Evolutionary conservation across 805 yeast species (phyloP).

Genomic region (Debaryomyces maramus): DNA sequence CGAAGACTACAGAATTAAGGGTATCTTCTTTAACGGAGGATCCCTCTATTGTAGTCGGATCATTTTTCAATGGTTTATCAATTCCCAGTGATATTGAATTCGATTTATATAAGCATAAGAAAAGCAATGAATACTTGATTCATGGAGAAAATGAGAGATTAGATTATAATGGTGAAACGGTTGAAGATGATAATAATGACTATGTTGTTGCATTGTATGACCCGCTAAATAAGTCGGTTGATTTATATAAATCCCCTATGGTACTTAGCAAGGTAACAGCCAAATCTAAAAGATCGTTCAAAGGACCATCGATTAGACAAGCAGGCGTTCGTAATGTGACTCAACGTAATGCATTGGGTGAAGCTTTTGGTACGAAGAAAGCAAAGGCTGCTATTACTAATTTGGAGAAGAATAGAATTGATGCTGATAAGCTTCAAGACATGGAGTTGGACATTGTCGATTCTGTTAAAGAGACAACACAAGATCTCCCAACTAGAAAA

Average conservation of each 20-base stretch:
- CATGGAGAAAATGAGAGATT: constrained; percentile 79
- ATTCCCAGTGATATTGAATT: constrained; percentile 61
- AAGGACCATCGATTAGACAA: constrained; percentile 67
- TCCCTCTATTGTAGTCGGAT: constrained; percentile 56
- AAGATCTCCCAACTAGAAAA: constrained; percentile 68
- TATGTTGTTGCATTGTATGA: constrained; percentile 82
- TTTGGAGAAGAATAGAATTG: constrained; percentile 80
- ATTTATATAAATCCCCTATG: constrained; percentile 63
- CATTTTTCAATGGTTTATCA: constrained; percentile 77
- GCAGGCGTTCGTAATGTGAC: constrained; percentile 47
- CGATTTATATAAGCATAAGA: constrained; percentile 57
- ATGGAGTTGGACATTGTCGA: constrained; percentile 81
- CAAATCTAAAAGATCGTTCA: constrained; percentile 52
- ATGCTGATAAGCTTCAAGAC: constrained; percentile 74
- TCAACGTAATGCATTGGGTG: constrained; percentile 85
- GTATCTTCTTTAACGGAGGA: constrained; percentile 41
- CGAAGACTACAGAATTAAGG: constrained; percentile 41
- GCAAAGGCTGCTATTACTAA: constrained; percentile 89
- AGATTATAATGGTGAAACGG: constrained; percentile 65
- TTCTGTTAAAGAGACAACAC: constrained; percentile 68
- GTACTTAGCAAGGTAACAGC: constrained; percentile 64
- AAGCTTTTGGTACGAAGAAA: constrained; percentile 95
- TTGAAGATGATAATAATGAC: constrained; percentile 33
- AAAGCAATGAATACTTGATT: constrained; percentile 42
- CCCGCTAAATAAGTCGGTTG: constrained; percentile 59